A percentile compares a stretch with the other conserved stretches of the same genome.
Evolutionary conservation across 208 protist genomes (phyloP).

Genomic region (Leishmania gerbilli): DNA sequence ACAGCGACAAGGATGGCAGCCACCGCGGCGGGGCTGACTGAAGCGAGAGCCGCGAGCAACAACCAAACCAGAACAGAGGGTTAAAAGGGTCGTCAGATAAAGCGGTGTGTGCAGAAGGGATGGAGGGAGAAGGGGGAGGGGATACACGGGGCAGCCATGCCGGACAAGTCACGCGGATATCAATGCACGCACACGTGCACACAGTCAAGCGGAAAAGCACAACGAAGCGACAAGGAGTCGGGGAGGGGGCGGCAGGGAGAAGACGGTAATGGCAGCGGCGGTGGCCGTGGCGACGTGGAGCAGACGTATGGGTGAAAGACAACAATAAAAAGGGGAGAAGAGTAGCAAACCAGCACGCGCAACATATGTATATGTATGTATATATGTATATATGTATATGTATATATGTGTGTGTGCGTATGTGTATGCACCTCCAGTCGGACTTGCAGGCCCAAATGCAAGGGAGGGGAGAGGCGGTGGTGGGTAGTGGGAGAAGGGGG

Average conservation of each 20-base stretch:
- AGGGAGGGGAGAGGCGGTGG: neutral
- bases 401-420: neutral
- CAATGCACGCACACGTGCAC: neutral
- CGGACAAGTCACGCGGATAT: neutral
- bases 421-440: neutral
- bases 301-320: neutral
- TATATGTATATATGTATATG: neutral
- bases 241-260: neutral
- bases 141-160: neutral
- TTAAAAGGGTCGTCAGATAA: neutral
- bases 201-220: neutral
- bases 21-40: neutral
- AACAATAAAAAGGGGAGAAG: neutral
- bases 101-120: neutral
- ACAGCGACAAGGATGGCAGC: neutral
- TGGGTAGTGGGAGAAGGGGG: no score
- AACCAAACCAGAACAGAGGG: neutral
- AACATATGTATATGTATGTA: neutral
- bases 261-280: neutral
- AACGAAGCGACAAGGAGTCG: neutral
- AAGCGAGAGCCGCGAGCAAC: neutral
- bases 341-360: neutral
- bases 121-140: no score
- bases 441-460: neutral
- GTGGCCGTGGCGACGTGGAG: neutral